Evolutionary conservation across 345 rosid species (phyloP), one percentile per base, ranked within the genome.

Genomic region (Gossypium anomalum): DNA sequence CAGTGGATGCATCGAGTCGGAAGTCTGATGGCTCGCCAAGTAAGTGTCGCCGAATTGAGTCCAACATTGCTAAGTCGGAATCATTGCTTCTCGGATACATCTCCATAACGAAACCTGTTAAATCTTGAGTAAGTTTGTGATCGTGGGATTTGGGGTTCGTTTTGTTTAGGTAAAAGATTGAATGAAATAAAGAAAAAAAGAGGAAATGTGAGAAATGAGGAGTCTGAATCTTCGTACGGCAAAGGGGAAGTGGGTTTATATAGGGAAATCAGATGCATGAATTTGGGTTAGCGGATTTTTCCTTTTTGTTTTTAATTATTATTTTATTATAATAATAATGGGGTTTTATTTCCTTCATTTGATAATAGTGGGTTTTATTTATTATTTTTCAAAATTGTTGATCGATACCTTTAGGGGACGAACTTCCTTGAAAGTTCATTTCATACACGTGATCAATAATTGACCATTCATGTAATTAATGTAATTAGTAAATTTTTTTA

Each of bases 1-100:
- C 27, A 2, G 13, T n/a, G 2, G 84, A 74, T 53, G 38, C 76
- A 45, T 73, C 17, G 68, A 68, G 64, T 68, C 83, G 43, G 38
- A 63, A 70, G 14, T 14, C 2, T 19, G 82, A 81, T 27, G 88
- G 45, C 2, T 89, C 93, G 29, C 82, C 87, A 19, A 86, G 87
- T 53, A 91, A 85, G 79, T 82, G 80, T 14, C 74, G 74, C 14
- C 93, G 64, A 70, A 91, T 76, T 2, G 92, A 86, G 10, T 92
- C 95, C 11, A 89, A 73, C 58, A 80, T 43, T 4, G 83, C 83
- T 22, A 69, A 82, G 76, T 92, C 94, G 3, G 97, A 75, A 16
- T 87, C 88, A 3, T 45, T 70, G 16, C 57, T 27, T 27, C 76
- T 56, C 41, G 83, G 79, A 59, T 79, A 79, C 89, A 92, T 88